Evolutionary conservation across 805 yeast species (phyloP), one percentile per base, ranked within the genome.

Genomic region (Myxozyma udenii): DNA sequence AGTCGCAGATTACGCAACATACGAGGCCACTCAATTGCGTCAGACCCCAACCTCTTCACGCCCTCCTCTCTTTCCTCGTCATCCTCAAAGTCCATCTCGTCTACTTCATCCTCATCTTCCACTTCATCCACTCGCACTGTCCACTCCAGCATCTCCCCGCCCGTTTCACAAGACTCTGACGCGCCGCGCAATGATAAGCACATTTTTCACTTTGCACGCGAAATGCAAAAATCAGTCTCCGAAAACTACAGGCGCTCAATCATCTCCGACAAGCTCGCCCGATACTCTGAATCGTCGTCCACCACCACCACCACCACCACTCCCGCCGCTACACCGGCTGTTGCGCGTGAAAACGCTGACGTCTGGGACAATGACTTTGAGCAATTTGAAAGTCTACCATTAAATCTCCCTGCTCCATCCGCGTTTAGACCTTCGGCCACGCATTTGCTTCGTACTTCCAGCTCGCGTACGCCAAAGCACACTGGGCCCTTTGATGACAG

Each of bases 291-390:
- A 16, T 4, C 24, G n/a, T 25, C 28, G 22, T 24, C 45, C 4
- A 41, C 45, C 4, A 9, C 23, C 3, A 22, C 45, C 2, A 2
- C 36, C 11, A 30, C n/a, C 11, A 5, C 35, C 23, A 26, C 23
- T 5, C 3, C 18, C 23, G 11, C 7, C 33, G 6, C 23, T 6
- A 3, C 25, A 33, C 30, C 28, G 21, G 3, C 32, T 30, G 2
- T 9, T 9, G 33, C n/a, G 4, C 19, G 5, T 4, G 3, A 24
- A 2, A n/a, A 3, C 9, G 41, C 26, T 19, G 51, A 52, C 16
- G 26, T 32, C 24, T 52, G 53, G 52, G 57, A 52, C 11, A 7
- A 26, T 3, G 57, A 52, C 22, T 52, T 52, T 16, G 48, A 41
- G 4, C 18, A 41, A 12, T 36, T 41, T 4, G 6, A 19, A 51